phyloP scores from a whole-genome alignment of 1,284 basidiomycete species.

The Takashimella tepidaria region DNA sequence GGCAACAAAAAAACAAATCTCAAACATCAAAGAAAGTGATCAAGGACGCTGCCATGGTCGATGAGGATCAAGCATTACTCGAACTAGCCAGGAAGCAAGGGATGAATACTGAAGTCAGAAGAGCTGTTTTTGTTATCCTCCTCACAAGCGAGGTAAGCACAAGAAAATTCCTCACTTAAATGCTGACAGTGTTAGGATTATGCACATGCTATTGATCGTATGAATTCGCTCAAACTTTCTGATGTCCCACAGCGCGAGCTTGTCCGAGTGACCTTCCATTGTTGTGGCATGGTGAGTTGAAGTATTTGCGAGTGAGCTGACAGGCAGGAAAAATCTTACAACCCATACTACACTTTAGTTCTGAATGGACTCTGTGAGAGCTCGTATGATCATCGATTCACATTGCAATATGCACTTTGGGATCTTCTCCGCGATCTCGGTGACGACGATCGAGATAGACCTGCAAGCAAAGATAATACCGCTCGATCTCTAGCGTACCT shows the following conservation, averaged over 20 bases:
- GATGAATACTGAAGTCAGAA: slow-evolving; percentile 95
- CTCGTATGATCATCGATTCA: slow-evolving; percentile 70
- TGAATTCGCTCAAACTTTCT: slow-evolving; percentile 74
- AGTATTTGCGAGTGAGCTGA: slow-evolving; percentile 3
- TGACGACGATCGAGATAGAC: slow-evolving; percentile 50
- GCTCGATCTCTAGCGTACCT: slow-evolving; percentile 76
- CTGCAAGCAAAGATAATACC: slow-evolving; percentile 49
- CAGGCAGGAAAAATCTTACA: slow-evolving; percentile 77
- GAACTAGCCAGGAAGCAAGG: slow-evolving; percentile 86
- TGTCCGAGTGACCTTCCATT: slow-evolving; percentile 84
- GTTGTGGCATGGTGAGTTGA: slow-evolving; percentile 75
- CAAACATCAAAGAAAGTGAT: slow-evolving; percentile 22
- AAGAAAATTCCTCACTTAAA: not conserved
- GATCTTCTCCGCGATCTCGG: slow-evolving; percentile 91
- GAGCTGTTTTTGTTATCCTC: slow-evolving; percentile 84
- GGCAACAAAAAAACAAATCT: no score
- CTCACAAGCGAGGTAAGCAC: slow-evolving; percentile 89
- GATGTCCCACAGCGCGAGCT: slow-evolving; percentile 94
- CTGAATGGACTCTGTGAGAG: slow-evolving; percentile 56
- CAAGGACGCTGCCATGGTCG: slow-evolving; percentile 14
- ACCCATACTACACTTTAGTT: slow-evolving; percentile 92
- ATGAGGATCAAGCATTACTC: slow-evolving; percentile 57
- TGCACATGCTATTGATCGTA: slow-evolving; percentile 80
- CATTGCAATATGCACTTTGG: slow-evolving; percentile 94
- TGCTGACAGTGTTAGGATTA: slow-evolving; percentile 62